phyloP scores from a whole-genome alignment of 805 yeast genomes.

The Yamadazyma laniorum region DNA sequence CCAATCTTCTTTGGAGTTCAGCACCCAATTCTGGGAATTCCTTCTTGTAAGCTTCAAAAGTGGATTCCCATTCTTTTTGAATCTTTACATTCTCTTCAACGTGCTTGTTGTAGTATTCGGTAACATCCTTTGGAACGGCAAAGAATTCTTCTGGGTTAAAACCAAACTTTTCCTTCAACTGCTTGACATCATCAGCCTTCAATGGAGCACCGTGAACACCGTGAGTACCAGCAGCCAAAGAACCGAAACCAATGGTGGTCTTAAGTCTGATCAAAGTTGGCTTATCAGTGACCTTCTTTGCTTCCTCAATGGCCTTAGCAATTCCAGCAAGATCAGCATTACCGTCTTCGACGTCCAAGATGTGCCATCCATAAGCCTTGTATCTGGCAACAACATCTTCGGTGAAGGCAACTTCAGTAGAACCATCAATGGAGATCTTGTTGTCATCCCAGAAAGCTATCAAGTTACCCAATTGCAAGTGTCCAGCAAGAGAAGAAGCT shows the following conservation, averaged over 20 bases:
- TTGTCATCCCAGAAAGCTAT: slow-evolving; percentile 96
- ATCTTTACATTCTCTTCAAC: slow-evolving; percentile 61
- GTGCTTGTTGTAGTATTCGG: slow-evolving; percentile 60
- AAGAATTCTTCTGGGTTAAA: slow-evolving; percentile 84
- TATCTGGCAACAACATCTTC: slow-evolving; percentile 85
- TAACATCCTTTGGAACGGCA: slow-evolving; percentile 79
- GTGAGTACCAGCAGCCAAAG: slow-evolving; percentile 79
- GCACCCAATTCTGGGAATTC: slow-evolving; percentile 77
- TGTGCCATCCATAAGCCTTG: slow-evolving; percentile 93
- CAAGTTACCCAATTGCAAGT: slow-evolving; percentile 86
- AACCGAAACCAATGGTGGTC: slow-evolving; percentile 94
- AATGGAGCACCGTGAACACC: slow-evolving; percentile 95
- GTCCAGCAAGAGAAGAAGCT: slow-evolving; percentile 93
- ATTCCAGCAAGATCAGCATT: slow-evolving; percentile 74
- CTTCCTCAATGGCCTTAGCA: slow-evolving; percentile 71
- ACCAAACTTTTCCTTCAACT: slow-evolving; percentile 78
- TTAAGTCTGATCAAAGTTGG: slow-evolving; percentile 87
- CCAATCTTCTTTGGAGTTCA: slow-evolving; percentile 75
- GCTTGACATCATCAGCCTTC: slow-evolving; percentile 87
- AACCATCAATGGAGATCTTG: slow-evolving; percentile 95
- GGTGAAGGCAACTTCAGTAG: slow-evolving; percentile 83
- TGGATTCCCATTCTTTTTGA: slow-evolving; percentile 72
- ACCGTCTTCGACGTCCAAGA: slow-evolving; percentile 72
- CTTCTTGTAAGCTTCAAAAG: slow-evolving; percentile 57
- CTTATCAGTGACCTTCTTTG: slow-evolving; percentile 70